These are phyloP conservation scores for Guadua angustifolia DNA, from an alignment of 176 grass and related monocot genomes.

Conservation along the genomic window DNA sequence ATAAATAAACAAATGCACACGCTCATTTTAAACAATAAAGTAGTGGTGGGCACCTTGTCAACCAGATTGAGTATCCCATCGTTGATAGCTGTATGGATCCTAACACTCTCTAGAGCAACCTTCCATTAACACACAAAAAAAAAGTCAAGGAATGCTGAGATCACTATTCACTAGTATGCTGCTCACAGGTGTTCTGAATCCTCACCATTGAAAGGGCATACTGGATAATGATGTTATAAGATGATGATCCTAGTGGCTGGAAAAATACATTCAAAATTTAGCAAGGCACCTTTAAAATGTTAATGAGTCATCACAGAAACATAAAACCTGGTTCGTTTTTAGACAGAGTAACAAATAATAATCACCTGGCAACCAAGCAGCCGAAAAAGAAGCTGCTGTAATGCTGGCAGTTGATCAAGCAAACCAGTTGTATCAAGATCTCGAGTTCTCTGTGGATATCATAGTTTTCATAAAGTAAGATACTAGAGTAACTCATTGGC, in stretches of 20 bases:
- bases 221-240: slow-evolving; percentile 83
- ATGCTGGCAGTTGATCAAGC: slow-evolving; percentile 75
- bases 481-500: neutral
- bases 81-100: slow-evolving; percentile 84
- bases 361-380: slow-evolving; percentile 88
- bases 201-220: slow-evolving; percentile 93
- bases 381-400: slow-evolving; percentile 79
- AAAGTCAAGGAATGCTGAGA: slow-evolving; percentile 45
- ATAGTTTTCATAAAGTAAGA: slow-evolving; percentile 18
- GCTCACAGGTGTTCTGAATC: slow-evolving; percentile 19
- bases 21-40: neutral
- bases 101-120: slow-evolving; percentile 86
- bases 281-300: slow-evolving; percentile 25
- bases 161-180: neutral
- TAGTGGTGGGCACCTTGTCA: slow-evolving; percentile 68
- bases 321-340: neutral
- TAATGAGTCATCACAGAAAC: slow-evolving; percentile 10
- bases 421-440: slow-evolving; percentile 73
- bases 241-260: slow-evolving; percentile 85
- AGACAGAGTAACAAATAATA: neutral
- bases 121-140: slow-evolving; percentile 54
- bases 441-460: slow-evolving; percentile 57
- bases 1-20: neutral
- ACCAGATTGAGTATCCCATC: slow-evolving; percentile 89
- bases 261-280: slow-evolving; percentile 13